Percentiles rank a stretch among this genome's conserved stretches.
Conservation (phyloP, 306 rosid species). For the Begonia loranthoides region DNA sequence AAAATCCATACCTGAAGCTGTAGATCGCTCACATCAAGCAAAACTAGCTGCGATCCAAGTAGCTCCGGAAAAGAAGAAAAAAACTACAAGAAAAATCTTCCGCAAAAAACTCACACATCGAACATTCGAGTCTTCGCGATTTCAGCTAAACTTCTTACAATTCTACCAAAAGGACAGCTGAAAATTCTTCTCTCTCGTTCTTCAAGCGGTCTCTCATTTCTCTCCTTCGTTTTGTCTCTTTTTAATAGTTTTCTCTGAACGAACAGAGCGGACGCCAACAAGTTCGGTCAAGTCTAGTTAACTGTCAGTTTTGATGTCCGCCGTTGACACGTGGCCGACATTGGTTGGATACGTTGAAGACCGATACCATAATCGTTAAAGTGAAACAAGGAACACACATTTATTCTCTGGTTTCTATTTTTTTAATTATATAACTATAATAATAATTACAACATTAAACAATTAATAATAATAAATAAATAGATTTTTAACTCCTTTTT, state of each 20-base stretch:
- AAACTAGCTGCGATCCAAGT: neutral
- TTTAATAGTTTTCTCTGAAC: constrained; percentile 2
- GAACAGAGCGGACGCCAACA: constrained; percentile 25
- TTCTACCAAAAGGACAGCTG: too few species aligned
- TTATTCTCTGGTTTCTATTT: too few species aligned
- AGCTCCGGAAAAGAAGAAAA: too few species aligned
- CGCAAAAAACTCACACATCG: too few species aligned
- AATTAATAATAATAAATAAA: too few species aligned
- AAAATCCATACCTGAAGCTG: neutral
- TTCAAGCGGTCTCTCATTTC: neutral
- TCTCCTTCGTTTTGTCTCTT: constrained; percentile 1
- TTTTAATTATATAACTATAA: too few species aligned
- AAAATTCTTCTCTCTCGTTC: neutral
- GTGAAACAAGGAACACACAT: too few species aligned
- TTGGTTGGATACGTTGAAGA: constrained; percentile 1
- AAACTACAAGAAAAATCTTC: too few species aligned
- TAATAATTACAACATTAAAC: too few species aligned
- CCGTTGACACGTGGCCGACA: constrained; percentile 18
- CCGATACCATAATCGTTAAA: neutral
- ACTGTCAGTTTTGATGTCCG: constrained; percentile 35
- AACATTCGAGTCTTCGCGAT: too few species aligned
- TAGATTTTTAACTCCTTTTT: too few species aligned
- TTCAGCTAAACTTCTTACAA: too few species aligned
- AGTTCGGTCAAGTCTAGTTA: constrained; percentile 20
- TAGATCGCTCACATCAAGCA: constrained; percentile 15